These are phyloP conservation scores for Lolium rigidum DNA, from an alignment of 176 grass and related monocot species.

Conservation along the genomic window DNA sequence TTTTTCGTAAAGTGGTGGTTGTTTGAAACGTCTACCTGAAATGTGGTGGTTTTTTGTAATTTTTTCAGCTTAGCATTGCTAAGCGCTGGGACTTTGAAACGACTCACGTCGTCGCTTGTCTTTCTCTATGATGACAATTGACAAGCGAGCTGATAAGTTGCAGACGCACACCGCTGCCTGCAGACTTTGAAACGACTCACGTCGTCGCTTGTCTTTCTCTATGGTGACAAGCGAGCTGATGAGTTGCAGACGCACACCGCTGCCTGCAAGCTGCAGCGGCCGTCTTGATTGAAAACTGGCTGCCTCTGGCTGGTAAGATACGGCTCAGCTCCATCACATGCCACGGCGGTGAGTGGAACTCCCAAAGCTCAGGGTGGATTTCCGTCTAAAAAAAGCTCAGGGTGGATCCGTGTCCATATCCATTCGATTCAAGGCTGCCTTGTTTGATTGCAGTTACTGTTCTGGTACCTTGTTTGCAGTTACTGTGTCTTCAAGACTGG, in stretches of 20 bases:
- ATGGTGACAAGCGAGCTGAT: conserved; percentile 12
- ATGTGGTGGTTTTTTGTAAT: too few relatives aligned
- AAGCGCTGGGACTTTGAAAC: too few relatives aligned
- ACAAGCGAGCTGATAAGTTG: conserved; percentile 17
- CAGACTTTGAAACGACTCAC: neutral
- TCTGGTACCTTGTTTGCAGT: neutral
- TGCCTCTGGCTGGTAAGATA: neutral
- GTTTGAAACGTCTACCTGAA: too few relatives aligned
- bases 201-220: neutral
- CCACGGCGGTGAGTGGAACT: too few relatives aligned
- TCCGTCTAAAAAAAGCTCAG: neutral
- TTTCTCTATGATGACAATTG: neutral
- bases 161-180: too few relatives aligned
- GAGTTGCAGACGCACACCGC: neutral
- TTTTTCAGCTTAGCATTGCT: too few relatives aligned
- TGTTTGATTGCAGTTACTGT: too few relatives aligned
- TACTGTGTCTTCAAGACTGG: neutral
- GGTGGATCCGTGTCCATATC: neutral
- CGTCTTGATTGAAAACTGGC: neutral
- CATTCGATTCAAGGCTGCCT: neutral
- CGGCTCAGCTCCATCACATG: neutral
- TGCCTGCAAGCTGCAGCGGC: too few relatives aligned
- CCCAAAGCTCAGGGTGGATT: neutral
- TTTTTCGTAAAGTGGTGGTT: too few relatives aligned
- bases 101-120: neutral